Evolutionary conservation across 192 early-diverging fungal species (phyloP).

Genomic region (Entrophospora sp.): DNA sequence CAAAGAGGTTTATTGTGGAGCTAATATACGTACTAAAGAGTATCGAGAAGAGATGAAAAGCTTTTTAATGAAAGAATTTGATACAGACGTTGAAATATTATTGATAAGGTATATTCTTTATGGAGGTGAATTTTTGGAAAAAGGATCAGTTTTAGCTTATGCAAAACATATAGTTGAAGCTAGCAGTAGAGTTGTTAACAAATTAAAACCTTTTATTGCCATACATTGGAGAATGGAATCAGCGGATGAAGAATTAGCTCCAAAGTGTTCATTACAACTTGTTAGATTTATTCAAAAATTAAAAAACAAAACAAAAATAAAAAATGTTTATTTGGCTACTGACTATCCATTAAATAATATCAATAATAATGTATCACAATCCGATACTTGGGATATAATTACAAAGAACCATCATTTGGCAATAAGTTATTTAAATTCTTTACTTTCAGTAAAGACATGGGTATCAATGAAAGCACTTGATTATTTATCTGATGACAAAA

Average conservation of each 20-base stretch:
- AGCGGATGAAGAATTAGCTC: conserved; percentile 8
- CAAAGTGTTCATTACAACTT: conserved; percentile 19
- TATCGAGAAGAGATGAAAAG: no score
- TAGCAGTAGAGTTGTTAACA: not conserved
- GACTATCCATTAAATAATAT: conserved; percentile 30
- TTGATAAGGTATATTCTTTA: not conserved
- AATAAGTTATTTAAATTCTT: conserved; percentile 18
- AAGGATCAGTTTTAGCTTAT: not conserved
- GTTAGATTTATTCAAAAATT: conserved; percentile 2
- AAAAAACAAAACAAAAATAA: not conserved
- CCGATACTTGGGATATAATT: conserved; percentile 4
- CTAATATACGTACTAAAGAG: not conserved
- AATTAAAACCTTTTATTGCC: conserved; percentile 22
- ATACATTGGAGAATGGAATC: conserved; percentile 33
- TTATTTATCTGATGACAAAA: not conserved
- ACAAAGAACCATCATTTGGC: conserved; percentile 25
- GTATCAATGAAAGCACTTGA: not conserved
- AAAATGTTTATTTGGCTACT: conserved; percentile 25
- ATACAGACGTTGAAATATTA: not conserved
- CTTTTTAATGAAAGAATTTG: not conserved
- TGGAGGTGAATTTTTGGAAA: not conserved
- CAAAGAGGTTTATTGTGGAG: no score
- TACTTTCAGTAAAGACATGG: not conserved
- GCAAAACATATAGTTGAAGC: not conserved
- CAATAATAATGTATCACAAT: not conserved